These are phyloP conservation scores for Malassezia brasiliensis DNA, from an alignment of 1,284 basidiomycete genomes.

Conservation along the genomic window DNA sequence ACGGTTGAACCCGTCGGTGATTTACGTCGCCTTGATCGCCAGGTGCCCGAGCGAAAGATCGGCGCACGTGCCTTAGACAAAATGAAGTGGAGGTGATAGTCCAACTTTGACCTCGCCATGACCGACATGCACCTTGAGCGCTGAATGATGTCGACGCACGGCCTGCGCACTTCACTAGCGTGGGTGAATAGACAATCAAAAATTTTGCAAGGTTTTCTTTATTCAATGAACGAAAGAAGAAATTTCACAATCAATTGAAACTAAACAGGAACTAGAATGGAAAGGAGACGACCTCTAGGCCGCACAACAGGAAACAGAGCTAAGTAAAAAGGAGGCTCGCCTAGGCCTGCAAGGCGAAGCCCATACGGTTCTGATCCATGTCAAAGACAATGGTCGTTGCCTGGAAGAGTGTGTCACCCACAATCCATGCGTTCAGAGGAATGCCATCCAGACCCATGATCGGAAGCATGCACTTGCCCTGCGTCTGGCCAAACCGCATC, in stretches of 20 bases:
- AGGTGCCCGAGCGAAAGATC: too few species aligned
- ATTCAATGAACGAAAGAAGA: not conserved
- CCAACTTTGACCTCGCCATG: too few species aligned
- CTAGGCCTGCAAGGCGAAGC: conserved; percentile 44
- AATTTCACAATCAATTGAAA: not conserved
- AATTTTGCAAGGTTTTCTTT: too few species aligned
- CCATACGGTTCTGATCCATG: conserved; percentile 47
- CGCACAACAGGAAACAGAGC: too few species aligned
- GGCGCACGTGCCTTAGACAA: too few species aligned
- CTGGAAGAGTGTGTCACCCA: conserved; percentile 47
- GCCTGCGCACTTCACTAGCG: too few species aligned
- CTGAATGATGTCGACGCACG: too few species aligned
- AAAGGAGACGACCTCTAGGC: not conserved
- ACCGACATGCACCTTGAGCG: too few species aligned
- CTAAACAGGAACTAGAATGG: not conserved
- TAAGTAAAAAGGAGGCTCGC: not conserved
- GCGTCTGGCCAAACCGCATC: conserved; percentile 27
- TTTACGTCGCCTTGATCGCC: too few species aligned
- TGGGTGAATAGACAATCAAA: too few species aligned
- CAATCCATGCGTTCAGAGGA: conserved; percentile 48
- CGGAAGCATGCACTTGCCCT: conserved; percentile 31
- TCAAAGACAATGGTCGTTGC: conserved; percentile 49
- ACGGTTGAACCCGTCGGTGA: too few species aligned
- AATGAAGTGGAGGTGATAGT: too few species aligned
- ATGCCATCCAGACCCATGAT: conserved; percentile 42